These are phyloP conservation scores for Clitopilus passeckerianus DNA, from an alignment of 768 basidiomycete genomes.

Conservation along the genomic window DNA sequence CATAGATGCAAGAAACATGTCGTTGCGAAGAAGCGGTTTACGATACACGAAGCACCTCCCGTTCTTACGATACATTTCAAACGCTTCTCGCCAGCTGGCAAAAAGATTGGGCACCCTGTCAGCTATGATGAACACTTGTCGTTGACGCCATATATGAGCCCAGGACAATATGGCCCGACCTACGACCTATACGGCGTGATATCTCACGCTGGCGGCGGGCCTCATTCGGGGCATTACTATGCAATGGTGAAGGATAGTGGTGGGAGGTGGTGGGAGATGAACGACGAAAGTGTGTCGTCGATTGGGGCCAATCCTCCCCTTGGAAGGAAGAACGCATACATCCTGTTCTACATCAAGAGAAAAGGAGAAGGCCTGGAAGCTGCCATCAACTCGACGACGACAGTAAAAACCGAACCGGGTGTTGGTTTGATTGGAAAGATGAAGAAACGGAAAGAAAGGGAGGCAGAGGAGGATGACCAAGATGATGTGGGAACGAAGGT, in stretches of 20 bases:
- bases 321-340: conserved; percentile 78
- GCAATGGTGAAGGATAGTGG: conserved; percentile 71
- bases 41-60: conserved; percentile 80
- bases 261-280: conserved; percentile 87
- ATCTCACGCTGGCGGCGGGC: conserved; percentile 88
- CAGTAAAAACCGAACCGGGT: conserved; percentile 24
- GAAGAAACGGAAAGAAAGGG: conserved; percentile 40
- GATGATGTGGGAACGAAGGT: conserved; percentile 50
- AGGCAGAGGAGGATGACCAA: conserved; percentile 33
- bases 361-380: conserved; percentile 73
- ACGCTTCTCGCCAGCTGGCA: conserved; percentile 86
- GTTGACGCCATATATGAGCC: conserved; percentile 79
- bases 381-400: conserved; percentile 36
- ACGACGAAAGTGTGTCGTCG: conserved; percentile 73
- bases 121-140: conserved; percentile 75
- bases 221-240: conserved; percentile 95
- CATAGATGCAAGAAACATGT: conserved; percentile 88
- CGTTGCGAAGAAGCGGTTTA: conserved; percentile 86
- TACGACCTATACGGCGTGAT: conserved; percentile 92
- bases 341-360: conserved; percentile 86
- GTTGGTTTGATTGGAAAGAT: conserved; percentile 37
- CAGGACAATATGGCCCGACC: conserved; percentile 64
- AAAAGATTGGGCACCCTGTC: conserved; percentile 76
- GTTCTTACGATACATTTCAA: conserved; percentile 93
- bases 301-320: conserved; percentile 37